Base-by-base conservation (phyloP, 192 early-diverging fungal genomes). In the Backusella circina region DNA sequence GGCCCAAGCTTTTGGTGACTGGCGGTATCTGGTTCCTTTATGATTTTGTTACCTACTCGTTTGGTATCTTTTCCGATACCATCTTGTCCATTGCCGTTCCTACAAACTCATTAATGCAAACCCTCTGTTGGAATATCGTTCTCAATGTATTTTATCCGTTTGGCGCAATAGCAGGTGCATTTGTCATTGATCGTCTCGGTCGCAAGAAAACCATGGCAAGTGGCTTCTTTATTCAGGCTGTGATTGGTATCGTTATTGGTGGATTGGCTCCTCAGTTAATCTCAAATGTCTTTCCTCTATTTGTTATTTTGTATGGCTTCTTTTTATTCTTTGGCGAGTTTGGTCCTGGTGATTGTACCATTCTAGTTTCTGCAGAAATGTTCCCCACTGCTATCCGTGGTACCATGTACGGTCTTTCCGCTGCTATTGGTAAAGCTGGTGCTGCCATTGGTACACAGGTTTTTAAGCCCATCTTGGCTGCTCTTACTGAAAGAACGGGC, bases 251-350 rank as follows among this genome's bases (percentile, higher is more conserved):
- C 66, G 51, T 82, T 0, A 80, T 87, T 70, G 85, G 86, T 5
- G 78, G n/a, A 21, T 82, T 79, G 30, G 80, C 78, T 74, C 78
- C 68, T 75, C 67, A 80, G 15, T 50, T 84, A 30, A 66, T 86
- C 33, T 13, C 65, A 0, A 54, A 72, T 5, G 69, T 80, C 57
- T 83, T 84, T 70, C 85, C 84, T 12, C 54, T 86, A 51, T 88
- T 89, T n/a, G 82, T 89, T 44, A 78, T 88, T 35, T 76, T 87
- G 35, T 89, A 89, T 44, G 88, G 88, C 47, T 51, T 88, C 32
- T 89, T 86, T 66, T 75, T 89, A 65, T 82, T 80, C 50, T 80
- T 86, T 64, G 84, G 84, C 35, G 84, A 88, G 61, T 85, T 88
- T 67, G 87, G 87, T 67, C 87, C 85, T 33, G 87, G 87, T 79